phyloP scores from a whole-genome alignment of 1,284 basidiomycete species.

The Somion occarium region DNA sequence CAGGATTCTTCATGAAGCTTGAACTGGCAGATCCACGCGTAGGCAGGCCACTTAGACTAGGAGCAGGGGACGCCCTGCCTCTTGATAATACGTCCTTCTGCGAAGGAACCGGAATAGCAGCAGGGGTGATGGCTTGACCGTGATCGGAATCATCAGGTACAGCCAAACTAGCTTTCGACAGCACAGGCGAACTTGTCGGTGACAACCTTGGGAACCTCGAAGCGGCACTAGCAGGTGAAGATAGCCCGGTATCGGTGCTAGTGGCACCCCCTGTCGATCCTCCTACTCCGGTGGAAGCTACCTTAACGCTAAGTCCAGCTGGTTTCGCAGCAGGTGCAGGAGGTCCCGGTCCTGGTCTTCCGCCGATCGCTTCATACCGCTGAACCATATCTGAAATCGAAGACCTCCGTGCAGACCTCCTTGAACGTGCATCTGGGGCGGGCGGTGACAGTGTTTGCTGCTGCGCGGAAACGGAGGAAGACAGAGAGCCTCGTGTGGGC shows the following conservation, averaged over 20 bases:
- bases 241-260: constrained; percentile 2
- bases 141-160: constrained; percentile 22
- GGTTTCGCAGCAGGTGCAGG: constrained; percentile 31
- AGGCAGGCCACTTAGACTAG: constrained; percentile 2
- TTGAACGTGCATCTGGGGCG: constrained; percentile 20
- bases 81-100: constrained; percentile 9
- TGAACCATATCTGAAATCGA: constrained; percentile 83
- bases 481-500: constrained; percentile 9
- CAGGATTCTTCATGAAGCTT: neutral
- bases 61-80: constrained; percentile 23
- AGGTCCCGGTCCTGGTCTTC: constrained; percentile 14
- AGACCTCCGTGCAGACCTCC: constrained; percentile 46
- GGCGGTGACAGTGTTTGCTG: constrained; percentile 21
- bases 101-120: no score
- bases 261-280: constrained; percentile 5
- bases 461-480: constrained; percentile 31
- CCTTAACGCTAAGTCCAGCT: constrained; percentile 20
- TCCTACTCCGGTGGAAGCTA: constrained; percentile 16
- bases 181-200: constrained; percentile 23
- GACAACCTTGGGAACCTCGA: constrained; percentile 28
- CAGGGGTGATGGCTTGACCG: constrained; percentile 7
- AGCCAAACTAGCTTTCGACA: constrained; percentile 20
- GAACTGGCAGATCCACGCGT: neutral
- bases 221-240: constrained; percentile 25
- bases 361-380: constrained; percentile 62